phyloP scores from a whole-genome alignment of 2,329 filamentous ascomycete species.

The Didymosphaeria variabile region DNA sequence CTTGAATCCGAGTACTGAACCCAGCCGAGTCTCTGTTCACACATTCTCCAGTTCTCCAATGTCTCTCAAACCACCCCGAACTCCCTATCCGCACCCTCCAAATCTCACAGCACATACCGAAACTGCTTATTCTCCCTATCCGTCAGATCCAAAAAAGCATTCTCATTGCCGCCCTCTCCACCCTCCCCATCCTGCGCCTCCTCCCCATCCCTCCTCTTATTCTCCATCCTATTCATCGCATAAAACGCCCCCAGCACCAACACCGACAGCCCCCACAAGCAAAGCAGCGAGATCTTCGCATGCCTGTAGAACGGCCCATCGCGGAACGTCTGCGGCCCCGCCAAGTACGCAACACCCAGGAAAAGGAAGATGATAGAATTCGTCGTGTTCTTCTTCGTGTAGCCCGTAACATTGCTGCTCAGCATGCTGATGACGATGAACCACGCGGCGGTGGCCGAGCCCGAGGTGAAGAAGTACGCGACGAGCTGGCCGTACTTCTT shows the following conservation, averaged over 20 bases:
- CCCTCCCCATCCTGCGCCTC: too few species aligned
- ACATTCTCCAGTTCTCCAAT: too few species aligned
- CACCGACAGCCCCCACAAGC: too few species aligned
- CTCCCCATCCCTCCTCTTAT: neutral
- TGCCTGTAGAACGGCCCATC: too few species aligned
- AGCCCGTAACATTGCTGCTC: conserved; percentile 12
- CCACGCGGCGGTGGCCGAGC: conserved; percentile 11
- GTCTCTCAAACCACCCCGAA: too few species aligned
- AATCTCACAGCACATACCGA: too few species aligned
- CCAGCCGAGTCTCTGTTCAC: too few species aligned
- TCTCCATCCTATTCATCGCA: neutral
- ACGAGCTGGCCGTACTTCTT: conserved; percentile 17
- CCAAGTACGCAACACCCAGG: neutral
- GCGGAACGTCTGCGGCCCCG: too few species aligned
- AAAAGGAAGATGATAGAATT: conserved; percentile 16
- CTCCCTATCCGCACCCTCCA: too few species aligned
- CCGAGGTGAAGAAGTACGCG: conserved; percentile 19
- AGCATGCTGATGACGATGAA: conserved; percentile 18
- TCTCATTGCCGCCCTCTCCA: neutral
- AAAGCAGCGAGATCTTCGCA: too few species aligned
- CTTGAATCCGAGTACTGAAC: neutral
- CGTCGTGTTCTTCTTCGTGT: conserved; percentile 15
- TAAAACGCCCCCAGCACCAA: too few species aligned
- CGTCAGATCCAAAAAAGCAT: neutral
- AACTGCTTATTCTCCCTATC: too few species aligned